Evolutionary conservation across 805 yeast genomes (phyloP), one percentile per base, ranked within the genome.

Genomic region (Kazachstania martiniae): DNA sequence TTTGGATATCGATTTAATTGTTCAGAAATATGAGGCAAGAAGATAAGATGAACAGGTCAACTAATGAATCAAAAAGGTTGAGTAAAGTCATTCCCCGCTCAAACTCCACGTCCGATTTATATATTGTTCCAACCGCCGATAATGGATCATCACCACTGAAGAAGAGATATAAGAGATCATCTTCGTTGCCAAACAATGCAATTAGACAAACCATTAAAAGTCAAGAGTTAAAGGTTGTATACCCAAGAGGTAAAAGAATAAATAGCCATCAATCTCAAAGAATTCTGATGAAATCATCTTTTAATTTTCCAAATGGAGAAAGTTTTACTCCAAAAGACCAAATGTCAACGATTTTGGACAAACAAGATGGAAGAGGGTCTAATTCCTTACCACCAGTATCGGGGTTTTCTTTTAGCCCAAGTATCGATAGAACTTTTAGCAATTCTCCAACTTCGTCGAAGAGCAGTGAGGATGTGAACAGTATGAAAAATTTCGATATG

Each of bases 301-400:
- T 53, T 25, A 44, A 43, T 31, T 55, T 55, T 25, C 51, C 55
- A 1, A 55, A 55, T 37, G 60, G 60, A 18, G 60, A 55, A 27
- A 42, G 32, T 24, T 55, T 53, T 27, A 55, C 55, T 2, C 59
- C 60, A 21, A 47, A 46, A 27, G 42, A 33, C 5, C 19, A 32
- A 31, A 10, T n/a, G n/a, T n/a, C n/a, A n/a, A n/a, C n/a, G n/a
- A n/a, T n/a, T n/a, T n/a, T n/a, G n/a, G n/a, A n/a, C n/a, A n/a
- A n/a, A n/a, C n/a, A n/a, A n/a, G n/a, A n/a, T n/a, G n/a, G n/a
- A n/a, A n/a, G n/a, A 17, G n/a, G 9, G 21, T 17, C 12, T 24
- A 15, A 25, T 25, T 9, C 13, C 17, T 12, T 25, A 13, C n/a
- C n/a, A n/a, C n/a, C n/a, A n/a, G n/a, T n/a, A n/a, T n/a, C n/a